Base-by-base conservation (phyloP, 805 yeast species). In the Suhomyces canberraensis region DNA sequence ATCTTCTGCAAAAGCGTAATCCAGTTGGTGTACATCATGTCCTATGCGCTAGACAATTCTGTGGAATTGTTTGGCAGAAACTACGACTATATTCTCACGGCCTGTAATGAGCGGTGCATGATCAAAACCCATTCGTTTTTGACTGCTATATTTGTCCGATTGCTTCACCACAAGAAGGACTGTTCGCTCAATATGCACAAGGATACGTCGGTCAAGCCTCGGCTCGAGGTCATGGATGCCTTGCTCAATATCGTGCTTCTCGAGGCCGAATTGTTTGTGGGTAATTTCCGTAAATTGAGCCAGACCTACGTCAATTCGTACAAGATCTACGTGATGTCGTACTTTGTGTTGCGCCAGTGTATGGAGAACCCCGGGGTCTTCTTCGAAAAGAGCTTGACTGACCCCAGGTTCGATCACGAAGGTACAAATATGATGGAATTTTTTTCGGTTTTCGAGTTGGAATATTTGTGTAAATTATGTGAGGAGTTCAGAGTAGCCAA, bases 191-290 rank as follows among this genome's bases (percentile, higher is more conserved):
- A 47, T 13, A 45, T 33, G n/a, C 28, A 29, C 8, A 31, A 35
- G 15, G 45, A 47, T 18, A 46, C 52, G 3, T 36, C 45, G 20
- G 16, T 39, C n/a, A 39, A 41, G 27, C 47, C 45, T 33, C 45
- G 70, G 15, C 42, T 58, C 11, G 61, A 60, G 22, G 62, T 60
- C 2, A 51, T 62, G 15, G 64, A 64, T 40, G 45, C 41, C 13
- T 47, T 68, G 27, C 64, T 66, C 38, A 51, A 47, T 11, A 48
- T 60, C 25, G 54, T 61, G 9, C 45, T 68, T 19, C 39, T 55
- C 1, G 72, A 68, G 36, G 64, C 72, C 1, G 73, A 67, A 33
- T 47, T 66, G 6, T 68, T 67, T 43, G 71, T 67, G 21, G 73
- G 73, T 1, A 61, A 64, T 42, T 68, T 68, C 50, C 32, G 66